Base-by-base conservation (phyloP, 2,329 filamentous ascomycete genomes). In the Elsinoe arachidis region DNA sequence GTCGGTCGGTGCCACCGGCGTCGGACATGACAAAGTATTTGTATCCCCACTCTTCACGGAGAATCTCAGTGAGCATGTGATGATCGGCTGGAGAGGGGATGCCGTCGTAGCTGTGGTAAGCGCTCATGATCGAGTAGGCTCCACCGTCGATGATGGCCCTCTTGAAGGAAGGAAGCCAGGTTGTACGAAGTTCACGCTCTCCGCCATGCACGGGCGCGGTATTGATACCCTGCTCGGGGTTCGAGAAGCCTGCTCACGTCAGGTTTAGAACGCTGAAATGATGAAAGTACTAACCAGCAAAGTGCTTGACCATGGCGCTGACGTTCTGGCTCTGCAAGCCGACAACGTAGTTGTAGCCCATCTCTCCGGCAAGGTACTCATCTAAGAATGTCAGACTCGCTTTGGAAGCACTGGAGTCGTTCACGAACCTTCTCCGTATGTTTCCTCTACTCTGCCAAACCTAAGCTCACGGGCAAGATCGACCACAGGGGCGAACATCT, bases 281-380 rank as follows among this genome's bases (percentile, higher is more conserved):
- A 30, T 30, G 3, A 6, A 6, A 9, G 26, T 30, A 30, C 26
- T 30, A 9, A 30, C 26, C 87, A 11, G 83, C 84, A 67, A 86
- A 90, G 67, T 90, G 87, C 73, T 90, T 90, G 47, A 90, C 83
- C 69, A 82, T 88, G 14, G 86, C 81, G 21, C 81, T 83, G 4
- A 89, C 85, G 43, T 83, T 83, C 34, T 76, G 74, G 11, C 76
- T 77, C 67, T 90, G 85, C 1, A 88, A 70, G 21, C 85, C 82
- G 53, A 72, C 75, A 34, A 83, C 74, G 58, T 80, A 83, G 34
- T 77, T 72, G 64, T 86, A 82, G 1, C 79, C 83, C 59, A 88
- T 79, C 65, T 90, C 86, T 5, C 86, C 86, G 2, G 83, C 78
- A 61, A 90, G 74, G 63, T 80, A 86, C 0, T 79, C 72, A 61